A percentile compares a stretch with the other conserved stretches of the same genome.
phyloP scores from a whole-genome alignment of 2,329 filamentous ascomycete genomes.

The Talaromyces sp. region DNA sequence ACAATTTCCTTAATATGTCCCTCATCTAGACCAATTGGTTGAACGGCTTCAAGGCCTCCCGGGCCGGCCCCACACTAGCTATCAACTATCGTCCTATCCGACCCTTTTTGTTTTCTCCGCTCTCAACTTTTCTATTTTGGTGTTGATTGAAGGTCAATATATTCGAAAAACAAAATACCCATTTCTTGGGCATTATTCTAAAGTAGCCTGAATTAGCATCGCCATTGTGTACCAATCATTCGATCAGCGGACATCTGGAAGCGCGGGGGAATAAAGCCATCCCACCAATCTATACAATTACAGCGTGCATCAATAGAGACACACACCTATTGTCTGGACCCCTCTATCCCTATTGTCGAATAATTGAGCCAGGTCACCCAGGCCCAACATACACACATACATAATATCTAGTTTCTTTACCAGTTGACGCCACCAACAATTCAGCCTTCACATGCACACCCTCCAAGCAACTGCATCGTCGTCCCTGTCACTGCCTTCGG shows the following conservation, averaged over 20 bases:
- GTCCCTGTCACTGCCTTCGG: constrained; percentile 37
- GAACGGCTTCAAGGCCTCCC: neutral
- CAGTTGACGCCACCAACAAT: neutral
- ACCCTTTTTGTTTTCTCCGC: neutral
- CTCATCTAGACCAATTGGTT: neutral
- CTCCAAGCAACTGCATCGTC: constrained; percentile 34
- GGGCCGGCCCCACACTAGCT: constrained; percentile 14
- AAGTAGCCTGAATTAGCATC: neutral
- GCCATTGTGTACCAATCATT: neutral
- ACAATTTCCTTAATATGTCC: neutral
- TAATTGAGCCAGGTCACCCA: neutral
- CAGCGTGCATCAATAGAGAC: constrained; percentile 12
- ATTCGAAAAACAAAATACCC: neutral
- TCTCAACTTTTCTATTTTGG: neutral
- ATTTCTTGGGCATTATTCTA: neutral
- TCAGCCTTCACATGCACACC: constrained; percentile 28
- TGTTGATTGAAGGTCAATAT: neutral
- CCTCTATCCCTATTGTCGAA: neutral
- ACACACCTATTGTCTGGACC: neutral
- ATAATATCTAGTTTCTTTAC: neutral
- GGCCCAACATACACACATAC: neutral
- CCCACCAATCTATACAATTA: neutral
- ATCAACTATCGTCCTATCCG: neutral
- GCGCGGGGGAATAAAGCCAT: neutral
- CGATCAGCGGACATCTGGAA: neutral